Base-by-base conservation (phyloP, 139 green algal genomes). In the Chlorella sp. region DNA sequence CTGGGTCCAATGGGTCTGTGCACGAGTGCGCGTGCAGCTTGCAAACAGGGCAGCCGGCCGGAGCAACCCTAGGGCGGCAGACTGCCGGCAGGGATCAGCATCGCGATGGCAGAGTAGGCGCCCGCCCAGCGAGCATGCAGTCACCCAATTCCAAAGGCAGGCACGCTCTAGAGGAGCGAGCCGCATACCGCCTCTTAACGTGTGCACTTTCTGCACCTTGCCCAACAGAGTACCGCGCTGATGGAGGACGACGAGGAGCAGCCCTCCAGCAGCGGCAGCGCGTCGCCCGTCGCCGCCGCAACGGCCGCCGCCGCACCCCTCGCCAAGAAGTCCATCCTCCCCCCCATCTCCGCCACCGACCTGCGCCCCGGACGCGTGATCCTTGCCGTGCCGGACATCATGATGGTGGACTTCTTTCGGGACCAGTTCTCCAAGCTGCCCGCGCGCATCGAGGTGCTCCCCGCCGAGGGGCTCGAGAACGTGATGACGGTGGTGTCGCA, bases 321-420 rank as follows among this genome's bases (percentile, higher is more conserved):
- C n/a, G n/a, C n/a, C n/a, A n/a, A n/a, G n/a, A n/a, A n/a, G n/a
- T n/a, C n/a, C n/a, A 35, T 20, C 34, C 24, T 66, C 31, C 27
- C 67, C 26, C 3, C 49, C 29, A 36, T 35, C 23, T 27, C 33
- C 49, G 61, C 22, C 26, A 31, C 20, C 10, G 42, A 55, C 49
- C 35, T 80, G 31, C 2, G 36, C 6, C 24, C 69, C 50, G 80
- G 80, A 26, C 75, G 80, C 26, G 75, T 85, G 33, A 82, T 85
- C 36, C 80, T 85, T 17, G 73, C 64, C 35, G 75, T 85, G 35
- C 71, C 75, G 6, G 80, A 82, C 72, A 80, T 80, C 34, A 67
- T 36, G 55, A 79, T 85, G 72, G 75, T 85, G 5, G 75, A 85
- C 62, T 82, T 77, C 49, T 85, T 85, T 69, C 71, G 79, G 0